Evolutionary conservation across 306 rosid species (phyloP), one percentile per base, ranked within the genome.

Genomic region (Comarum palustre): DNA sequence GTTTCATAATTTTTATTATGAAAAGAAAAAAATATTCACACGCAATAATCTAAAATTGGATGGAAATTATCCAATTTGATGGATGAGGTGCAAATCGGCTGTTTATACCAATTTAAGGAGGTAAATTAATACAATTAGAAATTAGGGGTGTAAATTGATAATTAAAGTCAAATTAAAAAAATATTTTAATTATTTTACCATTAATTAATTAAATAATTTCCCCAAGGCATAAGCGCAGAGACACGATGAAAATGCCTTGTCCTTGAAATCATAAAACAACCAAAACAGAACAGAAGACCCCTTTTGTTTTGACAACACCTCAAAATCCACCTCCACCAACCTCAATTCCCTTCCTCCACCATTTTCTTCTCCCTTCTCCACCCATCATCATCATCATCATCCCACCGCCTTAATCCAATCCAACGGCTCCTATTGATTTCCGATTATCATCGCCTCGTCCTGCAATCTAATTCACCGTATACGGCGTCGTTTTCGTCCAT

Each of bases 161-260:
- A n/a, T n/a, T n/a, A n/a, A n/a, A n/a, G n/a, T n/a, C n/a, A n/a
- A n/a, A n/a, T n/a, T n/a, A n/a, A n/a, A n/a, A n/a, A n/a, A n/a
- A n/a, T n/a, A n/a, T n/a, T n/a, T n/a, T n/a, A n/a, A n/a, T n/a
- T n/a, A n/a, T n/a, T n/a, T n/a, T n/a, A n/a, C n/a, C n/a, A n/a
- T n/a, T 32, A 32, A 32, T 32, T 6, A 32, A 32, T 34, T 34
- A 34, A 34, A 34, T 4, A 34, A 34, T 36, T 6, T 1, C 39
- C 39, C 39, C 6, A 4, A 5, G 5, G 38, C 38, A 34, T 34
- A 41, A 42, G 14, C 60, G n/a, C n/a, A 55, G 32, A 12, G 62
- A 25, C 62, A 57, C 63, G 31, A 57, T 57, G 19, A 57, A 25
- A 57, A 57, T 13, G 63, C 63, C 63, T 27, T 54, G 60, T 22